Conservation (phyloP, 2,329 filamentous ascomycete species). For the Xylariales sp. region DNA sequence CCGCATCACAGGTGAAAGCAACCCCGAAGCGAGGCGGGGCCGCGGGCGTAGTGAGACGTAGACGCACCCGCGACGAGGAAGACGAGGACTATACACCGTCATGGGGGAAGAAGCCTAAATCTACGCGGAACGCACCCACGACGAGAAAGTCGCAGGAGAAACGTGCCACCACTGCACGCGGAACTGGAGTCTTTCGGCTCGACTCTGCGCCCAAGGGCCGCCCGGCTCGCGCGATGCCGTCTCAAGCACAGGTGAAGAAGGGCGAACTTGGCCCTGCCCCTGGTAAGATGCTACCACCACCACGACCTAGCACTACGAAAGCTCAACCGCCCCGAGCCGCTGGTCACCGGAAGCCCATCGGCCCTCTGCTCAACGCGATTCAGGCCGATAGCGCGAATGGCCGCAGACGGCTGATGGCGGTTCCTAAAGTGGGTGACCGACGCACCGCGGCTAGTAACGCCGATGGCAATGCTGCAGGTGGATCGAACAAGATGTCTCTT, state of each 20-base stretch:
- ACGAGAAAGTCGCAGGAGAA: neutral
- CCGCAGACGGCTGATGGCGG: neutral
- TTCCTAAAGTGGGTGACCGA: neutral
- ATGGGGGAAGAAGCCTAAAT: neutral
- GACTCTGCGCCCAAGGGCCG: neutral
- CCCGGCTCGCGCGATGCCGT: neutral
- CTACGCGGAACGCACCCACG: neutral
- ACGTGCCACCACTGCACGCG: neutral
- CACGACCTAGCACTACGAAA: neutral
- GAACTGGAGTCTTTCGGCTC: neutral
- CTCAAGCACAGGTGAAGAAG: neutral
- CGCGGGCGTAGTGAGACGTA: neutral
- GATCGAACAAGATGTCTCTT: neutral
- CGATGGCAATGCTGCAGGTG: neutral
- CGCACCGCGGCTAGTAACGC: neutral
- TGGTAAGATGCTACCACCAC: neutral
- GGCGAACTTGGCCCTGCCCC: neutral
- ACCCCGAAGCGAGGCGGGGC: neutral
- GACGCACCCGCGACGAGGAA: neutral
- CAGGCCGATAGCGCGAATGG: neutral
- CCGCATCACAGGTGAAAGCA: neutral
- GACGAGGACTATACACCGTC: slow-evolving; percentile 16
- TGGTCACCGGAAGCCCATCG: slow-evolving; percentile 3
- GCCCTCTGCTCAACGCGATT: slow-evolving; percentile 9
- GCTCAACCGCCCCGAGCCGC: neutral